Evolutionary conservation across 441 rosid genomes (phyloP), one percentile per base, ranked within the genome.

Genomic region (Isatis lusitanica): DNA sequence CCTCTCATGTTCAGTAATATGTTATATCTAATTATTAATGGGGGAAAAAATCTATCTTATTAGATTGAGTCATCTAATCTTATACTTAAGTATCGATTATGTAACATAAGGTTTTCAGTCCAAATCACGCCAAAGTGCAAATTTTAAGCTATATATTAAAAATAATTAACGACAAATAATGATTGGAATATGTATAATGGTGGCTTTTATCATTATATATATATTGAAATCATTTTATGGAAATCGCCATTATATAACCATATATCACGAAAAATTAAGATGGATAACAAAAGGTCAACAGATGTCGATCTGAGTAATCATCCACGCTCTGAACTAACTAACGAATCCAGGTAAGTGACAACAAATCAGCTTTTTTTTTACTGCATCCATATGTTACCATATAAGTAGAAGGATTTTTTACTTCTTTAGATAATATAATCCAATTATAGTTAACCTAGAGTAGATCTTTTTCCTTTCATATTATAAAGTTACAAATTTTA

Each of bases 401-500:
- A 21, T 21, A 21, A 21, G 24, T 21, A 21, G 24, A 21, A 21
- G 31, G 40, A 65, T 46, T 24, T 64, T 15, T 64, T 51, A 12
- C 50, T 11, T 48, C 1, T 36, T 21, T 15, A 47, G 9, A 38
- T 13, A 18, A 42, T n/a, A 21, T 13, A 40, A 18, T 9, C 38
- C 28, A 43, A 42, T 13, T 21, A 33, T 18, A 42, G 30, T 21
- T 2, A 21, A 13, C 10, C 11, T 35, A 35, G 16, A 62, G 24
- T 21, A 73, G 42, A 65, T 64, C 21, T 55, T 0, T 64, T 73
- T 56, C 76, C 56, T 31, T 72, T 44, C 30, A 1, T 9, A 42
- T 17, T 13, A 9, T 55, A 4, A 10, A 15, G 4, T 15, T 46
- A 35, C 7, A 7, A 35, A 7, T 53, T 73, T 47, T 38, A 18